Evolutionary conservation across 2,329 filamentous ascomycete species (phyloP), one percentile per base, ranked within the genome.

Genomic region (Colletotrichum australisinense): DNA sequence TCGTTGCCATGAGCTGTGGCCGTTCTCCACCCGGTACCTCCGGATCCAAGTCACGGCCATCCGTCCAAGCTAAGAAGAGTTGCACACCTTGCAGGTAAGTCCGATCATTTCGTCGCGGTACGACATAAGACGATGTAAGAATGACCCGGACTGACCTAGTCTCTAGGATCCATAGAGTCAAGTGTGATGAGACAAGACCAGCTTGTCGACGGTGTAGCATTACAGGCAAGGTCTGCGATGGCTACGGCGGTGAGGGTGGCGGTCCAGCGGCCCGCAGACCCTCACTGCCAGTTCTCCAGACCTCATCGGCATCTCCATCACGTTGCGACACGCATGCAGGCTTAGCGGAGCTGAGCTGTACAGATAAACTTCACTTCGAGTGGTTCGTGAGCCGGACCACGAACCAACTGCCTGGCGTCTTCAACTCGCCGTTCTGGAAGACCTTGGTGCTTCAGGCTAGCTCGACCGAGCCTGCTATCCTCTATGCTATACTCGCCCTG

Each of bases 351-450:
- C 46, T 67, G 0, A 30, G 28, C 4, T n/a, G n/a, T 8, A 22
- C 56, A 7, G 57, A 67, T 11, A 69, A 62, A 70, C 8, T 79
- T 83, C 58, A 78, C 67, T 81, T 86, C 19, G 82, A 85, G 16
- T 88, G 84, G 81, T 88, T 88, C 77, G 80, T 80, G 19, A 77
- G 77, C 42, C 81, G 81, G 24, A 85, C 82, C 5, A 77, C 76
- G 0, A 74, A 76, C 4, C 85, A 84, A 65, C 72, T 86, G 0
- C 80, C 80, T 0, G 83, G 83, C 0, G 77, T 78, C 1, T 85
- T 84, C 65, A 74, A 69, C 26, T 83, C 80, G 28, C 69, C 73
- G 0, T 85, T 86, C 57, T 86, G 84, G 84, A 76, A 77, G 32
- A 77, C 74, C 7, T 78, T 85, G 11, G 69, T 86, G 16, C 76